Percentiles rank a stretch among this genome's conserved stretches.
Evolutionary conservation across 2,329 filamentous ascomycete genomes (phyloP).

Genomic region (Cladosporium colombiae): DNA sequence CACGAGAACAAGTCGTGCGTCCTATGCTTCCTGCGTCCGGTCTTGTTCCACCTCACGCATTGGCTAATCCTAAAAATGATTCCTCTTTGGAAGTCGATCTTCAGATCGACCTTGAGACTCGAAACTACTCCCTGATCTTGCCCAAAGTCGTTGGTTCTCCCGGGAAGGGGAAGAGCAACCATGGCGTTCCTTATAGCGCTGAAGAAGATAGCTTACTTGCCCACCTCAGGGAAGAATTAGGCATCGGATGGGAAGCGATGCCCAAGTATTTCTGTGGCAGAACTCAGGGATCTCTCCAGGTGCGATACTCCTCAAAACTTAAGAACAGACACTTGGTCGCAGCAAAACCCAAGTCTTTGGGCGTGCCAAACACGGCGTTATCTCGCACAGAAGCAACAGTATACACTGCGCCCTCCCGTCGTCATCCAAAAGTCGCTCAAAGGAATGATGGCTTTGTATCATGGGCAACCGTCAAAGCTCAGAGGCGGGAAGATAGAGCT

Average conservation of each 20-base stretch:
- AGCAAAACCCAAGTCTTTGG: neutral
- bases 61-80: neutral
- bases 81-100: neutral
- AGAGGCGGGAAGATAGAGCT: neutral
- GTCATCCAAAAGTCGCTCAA: neutral
- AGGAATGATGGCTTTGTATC: constrained; percentile 28
- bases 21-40: neutral
- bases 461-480: constrained; percentile 23
- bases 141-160: neutral
- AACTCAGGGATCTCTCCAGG: constrained; percentile 31
- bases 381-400: neutral
- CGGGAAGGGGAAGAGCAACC: neutral
- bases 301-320: constrained; percentile 29
- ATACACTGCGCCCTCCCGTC: neutral
- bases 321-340: constrained; percentile 11
- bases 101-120: neutral
- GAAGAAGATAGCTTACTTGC: constrained; percentile 40
- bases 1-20: neutral
- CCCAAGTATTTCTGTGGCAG: constrained; percentile 38
- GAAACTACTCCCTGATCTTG: neutral
- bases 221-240: constrained; percentile 44
- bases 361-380: neutral
- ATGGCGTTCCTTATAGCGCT: constrained; percentile 25
- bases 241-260: constrained; percentile 41
- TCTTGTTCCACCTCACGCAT: neutral